Conservation (phyloP, 2,329 filamentous ascomycete genomes). For the Fusarium sp. region DNA sequence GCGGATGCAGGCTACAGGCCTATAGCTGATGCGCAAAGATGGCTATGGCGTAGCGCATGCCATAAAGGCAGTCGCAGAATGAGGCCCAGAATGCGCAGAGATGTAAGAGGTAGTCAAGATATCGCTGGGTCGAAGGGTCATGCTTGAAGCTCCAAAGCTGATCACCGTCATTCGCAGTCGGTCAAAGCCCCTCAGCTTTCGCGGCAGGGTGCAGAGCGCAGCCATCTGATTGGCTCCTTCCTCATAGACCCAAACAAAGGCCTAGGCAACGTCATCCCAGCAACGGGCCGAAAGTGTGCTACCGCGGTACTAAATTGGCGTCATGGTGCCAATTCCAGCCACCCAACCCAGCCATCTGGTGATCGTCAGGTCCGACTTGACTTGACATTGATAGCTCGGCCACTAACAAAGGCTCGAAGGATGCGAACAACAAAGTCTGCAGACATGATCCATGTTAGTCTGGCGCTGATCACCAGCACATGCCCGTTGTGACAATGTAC, state of each 20-base stretch:
- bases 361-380: background rate
- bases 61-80: constrained; percentile 34
- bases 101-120: constrained; percentile 11
- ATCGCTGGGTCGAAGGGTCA: constrained; percentile 16
- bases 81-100: background rate
- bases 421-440: background rate
- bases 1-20: constrained; percentile 30
- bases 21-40: constrained; percentile 24
- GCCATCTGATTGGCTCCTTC: constrained; percentile 37
- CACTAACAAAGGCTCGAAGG: background rate
- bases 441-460: too few relatives aligned
- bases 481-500: too few relatives aligned
- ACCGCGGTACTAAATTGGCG: background rate
- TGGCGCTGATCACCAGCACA: too few relatives aligned
- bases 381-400: too few relatives aligned
- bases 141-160: constrained; percentile 28
- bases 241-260: constrained; percentile 35
- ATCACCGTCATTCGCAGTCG: constrained; percentile 34
- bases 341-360: background rate
- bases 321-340: background rate
- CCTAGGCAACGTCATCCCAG: constrained; percentile 36
- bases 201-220: constrained; percentile 32
- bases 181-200: constrained; percentile 46
- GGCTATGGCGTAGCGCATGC: constrained; percentile 35
- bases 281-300: constrained; percentile 21